phyloP scores from a whole-genome alignment of 371 early-diverging fungal species.

The Lichtheimia hyalospora region DNA sequence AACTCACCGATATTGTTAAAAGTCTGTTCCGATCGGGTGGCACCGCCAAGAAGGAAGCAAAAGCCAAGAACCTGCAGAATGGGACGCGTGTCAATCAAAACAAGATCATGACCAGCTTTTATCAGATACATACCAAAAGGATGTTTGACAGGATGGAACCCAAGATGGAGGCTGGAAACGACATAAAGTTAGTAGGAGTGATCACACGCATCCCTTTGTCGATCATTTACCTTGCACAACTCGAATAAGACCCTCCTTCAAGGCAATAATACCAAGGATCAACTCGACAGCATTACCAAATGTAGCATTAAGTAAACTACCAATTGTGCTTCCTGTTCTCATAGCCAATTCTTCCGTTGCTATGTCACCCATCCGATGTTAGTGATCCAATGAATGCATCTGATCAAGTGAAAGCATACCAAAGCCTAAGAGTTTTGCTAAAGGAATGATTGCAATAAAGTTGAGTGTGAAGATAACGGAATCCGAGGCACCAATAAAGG shows the following conservation, averaged over 20 bases:
- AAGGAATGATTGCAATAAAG: constrained; percentile 87
- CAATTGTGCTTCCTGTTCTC: constrained; percentile 37
- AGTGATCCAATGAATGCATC: not conserved
- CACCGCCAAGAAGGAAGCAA: constrained; percentile 80
- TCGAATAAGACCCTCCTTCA: constrained; percentile 70
- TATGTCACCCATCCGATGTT: constrained; percentile 7
- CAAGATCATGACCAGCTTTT: too few relatives aligned
- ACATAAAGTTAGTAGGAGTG: not conserved
- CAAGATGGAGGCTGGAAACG: constrained; percentile 66
- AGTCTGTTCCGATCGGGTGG: constrained; percentile 62
- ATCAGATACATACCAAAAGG: constrained; percentile 49
- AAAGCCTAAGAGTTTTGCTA: constrained; percentile 68
- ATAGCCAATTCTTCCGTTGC: constrained; percentile 47
- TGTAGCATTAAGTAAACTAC: constrained; percentile 41
- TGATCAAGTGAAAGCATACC: constrained; percentile 21
- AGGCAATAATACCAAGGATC: constrained; percentile 78
- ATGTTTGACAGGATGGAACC: constrained; percentile 87
- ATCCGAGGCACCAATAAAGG: constrained; percentile 52
- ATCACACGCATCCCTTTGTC: not conserved
- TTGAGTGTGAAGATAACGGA: constrained; percentile 75
- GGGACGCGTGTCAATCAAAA: not conserved
- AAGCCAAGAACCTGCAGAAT: constrained; percentile 57
- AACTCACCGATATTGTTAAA: constrained; percentile 72
- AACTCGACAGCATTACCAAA: constrained; percentile 86
- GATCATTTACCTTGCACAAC: constrained; percentile 74